Conservation (phyloP, 129 eudicot species). For the Helianthus tuberosus region DNA sequence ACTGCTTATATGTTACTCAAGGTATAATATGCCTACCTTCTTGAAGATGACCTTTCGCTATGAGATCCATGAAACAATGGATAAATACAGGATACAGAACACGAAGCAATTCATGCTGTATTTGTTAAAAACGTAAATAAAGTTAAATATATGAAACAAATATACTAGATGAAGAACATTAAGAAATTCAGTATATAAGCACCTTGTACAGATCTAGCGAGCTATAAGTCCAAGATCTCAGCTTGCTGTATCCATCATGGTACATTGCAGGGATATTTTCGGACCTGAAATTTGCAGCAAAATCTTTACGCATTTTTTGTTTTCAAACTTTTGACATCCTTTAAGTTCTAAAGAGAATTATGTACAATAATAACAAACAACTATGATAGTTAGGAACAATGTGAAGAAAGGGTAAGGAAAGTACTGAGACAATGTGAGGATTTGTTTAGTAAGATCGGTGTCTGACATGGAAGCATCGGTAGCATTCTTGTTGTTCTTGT, state of each 20-base stretch:
- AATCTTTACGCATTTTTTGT: neutral
- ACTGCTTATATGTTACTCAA: slow-evolving; percentile 20
- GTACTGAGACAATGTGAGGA: slow-evolving; percentile 67
- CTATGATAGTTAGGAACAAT: neutral
- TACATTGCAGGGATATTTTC: slow-evolving; percentile 75
- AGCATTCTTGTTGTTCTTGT: slow-evolving; percentile 43
- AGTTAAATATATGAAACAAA: neutral
- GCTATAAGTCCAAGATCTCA: slow-evolving; percentile 89
- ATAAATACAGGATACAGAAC: slow-evolving; percentile 95
- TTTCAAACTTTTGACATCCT: neutral
- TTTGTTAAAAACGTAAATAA: slow-evolving; percentile 12
- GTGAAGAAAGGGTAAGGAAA: slow-evolving; percentile 13
- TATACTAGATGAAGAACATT: neutral
- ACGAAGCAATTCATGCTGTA: slow-evolving; percentile 93
- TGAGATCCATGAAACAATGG: slow-evolving; percentile 97
- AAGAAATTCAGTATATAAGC: slow-evolving; percentile 1
- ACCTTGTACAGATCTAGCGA: slow-evolving; percentile 91
- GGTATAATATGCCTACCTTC: slow-evolving; percentile 60
- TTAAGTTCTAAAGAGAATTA: slow-evolving; percentile 5
- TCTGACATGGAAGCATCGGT: slow-evolving; percentile 62
- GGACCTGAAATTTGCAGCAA: slow-evolving; percentile 48
- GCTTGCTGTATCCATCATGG: slow-evolving; percentile 85
- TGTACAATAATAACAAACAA: slow-evolving; percentile 1
- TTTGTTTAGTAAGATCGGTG: slow-evolving; percentile 66
- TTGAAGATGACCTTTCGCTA: slow-evolving; percentile 90